These are phyloP conservation scores for Nigrospora osmanthi DNA, from an alignment of 2,329 filamentous ascomycete genomes.

Conservation along the genomic window DNA sequence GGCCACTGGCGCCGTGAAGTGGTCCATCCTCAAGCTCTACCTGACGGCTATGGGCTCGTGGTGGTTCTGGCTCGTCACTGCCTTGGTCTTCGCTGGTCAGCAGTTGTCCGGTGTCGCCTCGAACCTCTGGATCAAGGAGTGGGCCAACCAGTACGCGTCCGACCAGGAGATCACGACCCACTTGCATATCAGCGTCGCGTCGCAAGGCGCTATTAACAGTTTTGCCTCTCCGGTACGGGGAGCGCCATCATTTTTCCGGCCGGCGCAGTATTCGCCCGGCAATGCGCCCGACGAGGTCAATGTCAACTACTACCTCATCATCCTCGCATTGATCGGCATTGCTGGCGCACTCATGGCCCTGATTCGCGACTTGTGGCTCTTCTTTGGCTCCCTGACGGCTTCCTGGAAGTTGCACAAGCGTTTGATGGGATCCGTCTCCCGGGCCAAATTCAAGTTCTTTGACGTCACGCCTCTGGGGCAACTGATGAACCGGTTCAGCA, in stretches of 20 bases:
- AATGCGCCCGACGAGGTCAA: constrained; percentile 53
- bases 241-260: constrained; percentile 11
- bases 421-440: constrained; percentile 70
- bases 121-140: constrained; percentile 90
- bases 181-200: constrained; percentile 25
- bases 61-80: constrained; percentile 84
- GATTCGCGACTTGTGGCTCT: constrained; percentile 77
- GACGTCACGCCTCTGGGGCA: constrained; percentile 93
- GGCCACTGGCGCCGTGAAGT: constrained; percentile 79
- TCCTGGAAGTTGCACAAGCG: constrained; percentile 76
- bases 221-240: constrained; percentile 19
- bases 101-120: constrained; percentile 82
- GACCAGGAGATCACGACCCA: constrained; percentile 28
- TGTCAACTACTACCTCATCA: constrained; percentile 71
- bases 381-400: constrained; percentile 83
- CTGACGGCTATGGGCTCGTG: constrained; percentile 87
- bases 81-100: constrained; percentile 69
- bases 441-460: constrained; percentile 96
- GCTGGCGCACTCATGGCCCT: constrained; percentile 76
- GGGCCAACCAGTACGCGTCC: constrained; percentile 78
- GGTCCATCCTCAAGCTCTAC: constrained; percentile 79
- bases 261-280: constrained; percentile 26
- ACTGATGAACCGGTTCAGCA: constrained; percentile 97
- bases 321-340: constrained; percentile 76
- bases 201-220: constrained; percentile 24